These are phyloP conservation scores for Phoma herbarum DNA, from an alignment of 2,329 filamentous ascomycete genomes.

Conservation along the genomic window DNA sequence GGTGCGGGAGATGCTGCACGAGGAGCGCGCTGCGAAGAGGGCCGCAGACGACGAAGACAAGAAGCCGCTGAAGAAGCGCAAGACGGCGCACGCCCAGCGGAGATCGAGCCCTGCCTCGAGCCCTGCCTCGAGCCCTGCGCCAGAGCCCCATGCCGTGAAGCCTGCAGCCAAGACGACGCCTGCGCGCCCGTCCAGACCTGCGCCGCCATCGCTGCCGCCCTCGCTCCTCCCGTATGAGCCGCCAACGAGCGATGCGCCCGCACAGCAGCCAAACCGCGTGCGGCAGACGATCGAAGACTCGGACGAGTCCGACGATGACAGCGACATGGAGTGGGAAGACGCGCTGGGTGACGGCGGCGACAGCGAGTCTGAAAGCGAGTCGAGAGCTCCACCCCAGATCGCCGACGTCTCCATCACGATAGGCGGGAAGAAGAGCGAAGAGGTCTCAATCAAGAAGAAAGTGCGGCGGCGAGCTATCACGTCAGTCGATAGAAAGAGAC, in stretches of 20 bases:
- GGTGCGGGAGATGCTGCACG: conserved; percentile 58
- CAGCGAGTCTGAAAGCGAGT: conserved; percentile 32
- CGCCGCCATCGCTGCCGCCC: conserved; percentile 18
- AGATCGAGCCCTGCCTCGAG: conserved; percentile 17
- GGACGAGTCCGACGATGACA: conserved; percentile 66
- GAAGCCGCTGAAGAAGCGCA: conserved; percentile 52
- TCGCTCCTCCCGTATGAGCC: conserved; percentile 20
- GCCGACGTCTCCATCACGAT: conserved; percentile 55
- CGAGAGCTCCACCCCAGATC: conserved; percentile 43
- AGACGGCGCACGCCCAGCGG: conserved; percentile 29
- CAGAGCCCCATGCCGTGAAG: conserved; percentile 4
- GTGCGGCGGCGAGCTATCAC: conserved; percentile 62
- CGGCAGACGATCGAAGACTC: conserved; percentile 54
- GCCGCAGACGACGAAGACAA: conserved; percentile 41
- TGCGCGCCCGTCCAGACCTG: neutral
- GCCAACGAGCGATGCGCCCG: conserved; percentile 14
- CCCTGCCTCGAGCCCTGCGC: conserved; percentile 14
- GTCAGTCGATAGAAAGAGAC: conserved; percentile 65
- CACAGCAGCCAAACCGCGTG: conserved; percentile 38
- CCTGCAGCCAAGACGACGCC: neutral
- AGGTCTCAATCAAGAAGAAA: conserved; percentile 46
- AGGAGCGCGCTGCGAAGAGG: conserved; percentile 47
- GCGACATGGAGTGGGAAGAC: conserved; percentile 71
- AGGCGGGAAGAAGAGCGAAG: conserved; percentile 40
- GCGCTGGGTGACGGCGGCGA: conserved; percentile 43